These are phyloP conservation scores for Xylaria telfairii DNA, from an alignment of 495 filamentous ascomycete genomes.

Conservation along the genomic window DNA sequence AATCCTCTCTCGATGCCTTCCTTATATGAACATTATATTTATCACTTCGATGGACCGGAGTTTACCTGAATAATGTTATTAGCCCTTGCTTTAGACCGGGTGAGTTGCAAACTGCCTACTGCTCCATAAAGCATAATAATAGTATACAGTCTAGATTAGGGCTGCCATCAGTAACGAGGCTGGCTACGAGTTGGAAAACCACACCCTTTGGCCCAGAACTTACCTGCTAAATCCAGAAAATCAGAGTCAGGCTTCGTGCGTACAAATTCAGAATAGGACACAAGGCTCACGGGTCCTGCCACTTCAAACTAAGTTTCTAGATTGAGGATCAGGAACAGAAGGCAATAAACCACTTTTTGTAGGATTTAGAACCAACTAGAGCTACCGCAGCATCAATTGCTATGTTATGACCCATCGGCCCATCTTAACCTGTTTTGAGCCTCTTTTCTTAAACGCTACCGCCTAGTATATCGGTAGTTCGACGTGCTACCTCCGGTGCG, in stretches of 20 bases:
- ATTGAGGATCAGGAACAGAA: neutral
- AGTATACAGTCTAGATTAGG: too few species aligned
- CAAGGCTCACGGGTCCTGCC: neutral
- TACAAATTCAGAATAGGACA: neutral
- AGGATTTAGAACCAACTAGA: constrained; percentile 2
- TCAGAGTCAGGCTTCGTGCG: too few species aligned
- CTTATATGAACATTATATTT: neutral
- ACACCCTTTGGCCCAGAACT: neutral
- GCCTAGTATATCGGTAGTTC: neutral
- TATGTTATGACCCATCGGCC: neutral
- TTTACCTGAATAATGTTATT: neutral
- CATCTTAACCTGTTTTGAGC: neutral
- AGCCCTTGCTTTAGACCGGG: neutral
- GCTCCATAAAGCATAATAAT: too few species aligned
- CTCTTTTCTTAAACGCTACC: neutral
- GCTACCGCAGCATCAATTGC: neutral
- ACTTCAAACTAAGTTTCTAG: neutral
- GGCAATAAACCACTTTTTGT: constrained; percentile 14
- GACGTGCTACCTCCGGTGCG: neutral
- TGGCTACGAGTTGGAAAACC: neutral
- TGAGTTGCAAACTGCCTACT: neutral
- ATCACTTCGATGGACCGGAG: neutral
- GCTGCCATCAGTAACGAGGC: neutral
- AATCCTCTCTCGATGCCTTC: neutral
- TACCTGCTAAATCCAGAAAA: too few species aligned